phyloP scores from a whole-genome alignment of 2,329 filamentous ascomycete genomes.

The Epicoccum sorghinum region DNA sequence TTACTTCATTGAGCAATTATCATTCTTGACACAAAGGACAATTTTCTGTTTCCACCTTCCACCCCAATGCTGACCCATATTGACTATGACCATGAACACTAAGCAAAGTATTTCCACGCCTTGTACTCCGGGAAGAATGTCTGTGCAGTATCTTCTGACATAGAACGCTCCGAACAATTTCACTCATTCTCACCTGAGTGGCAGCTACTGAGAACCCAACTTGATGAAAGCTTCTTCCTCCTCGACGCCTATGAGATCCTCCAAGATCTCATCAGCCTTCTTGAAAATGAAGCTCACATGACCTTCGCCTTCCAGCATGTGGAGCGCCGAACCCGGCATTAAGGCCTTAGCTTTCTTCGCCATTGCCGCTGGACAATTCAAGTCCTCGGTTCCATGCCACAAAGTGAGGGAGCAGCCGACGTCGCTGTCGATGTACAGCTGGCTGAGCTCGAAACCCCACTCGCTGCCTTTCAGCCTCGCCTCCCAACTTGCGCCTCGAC shows the following conservation, averaged over 20 bases:
- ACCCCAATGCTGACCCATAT: too few relatives aligned
- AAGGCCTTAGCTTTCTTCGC: conserved; percentile 30
- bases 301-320: conserved; percentile 32
- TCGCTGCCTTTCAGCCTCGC: conserved; percentile 33
- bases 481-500: conserved; percentile 39
- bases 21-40: too few relatives aligned
- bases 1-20: too few relatives aligned
- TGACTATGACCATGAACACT: too few relatives aligned
- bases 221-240: conserved; percentile 27
- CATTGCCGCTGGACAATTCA: conserved; percentile 33
- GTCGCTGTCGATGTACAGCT: conserved; percentile 27
- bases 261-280: conserved; percentile 30
- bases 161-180: too few relatives aligned
- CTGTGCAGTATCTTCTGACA: too few relatives aligned
- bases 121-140: too few relatives aligned
- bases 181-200: too few relatives aligned
- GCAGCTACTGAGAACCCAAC: conserved; percentile 10
- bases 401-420: conserved; percentile 30
- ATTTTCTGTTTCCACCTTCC: too few relatives aligned
- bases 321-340: conserved; percentile 28
- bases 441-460: conserved; percentile 43
- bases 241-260: conserved; percentile 24
- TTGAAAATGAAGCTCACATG: conserved; percentile 34
- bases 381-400: conserved; percentile 45
- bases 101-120: too few relatives aligned